A percentile compares a stretch with the other conserved stretches of the same genome.
phyloP scores from a whole-genome alignment of 164 flowering plant species.

The Vitis riparia region DNA sequence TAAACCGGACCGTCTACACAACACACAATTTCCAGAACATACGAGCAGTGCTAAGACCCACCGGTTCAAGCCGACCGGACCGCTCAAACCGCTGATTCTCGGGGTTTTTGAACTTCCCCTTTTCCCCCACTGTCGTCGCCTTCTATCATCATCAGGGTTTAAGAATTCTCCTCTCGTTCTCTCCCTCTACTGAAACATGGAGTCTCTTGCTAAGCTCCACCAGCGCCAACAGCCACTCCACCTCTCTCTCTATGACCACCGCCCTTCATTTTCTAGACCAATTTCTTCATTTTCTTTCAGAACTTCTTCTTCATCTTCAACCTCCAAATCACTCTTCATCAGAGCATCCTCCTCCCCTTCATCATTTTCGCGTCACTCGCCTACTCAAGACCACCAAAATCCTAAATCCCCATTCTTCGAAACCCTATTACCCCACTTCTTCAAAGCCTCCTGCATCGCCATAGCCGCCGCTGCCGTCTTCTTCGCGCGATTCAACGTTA shows the following conservation, averaged over 20 bases:
- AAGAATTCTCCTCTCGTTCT: background rate
- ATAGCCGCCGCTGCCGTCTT: conserved; percentile 49
- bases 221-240: conserved; percentile 25
- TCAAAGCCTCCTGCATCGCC: conserved; percentile 46
- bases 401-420: conserved; percentile 17
- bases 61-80: background rate
- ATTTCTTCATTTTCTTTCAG: conserved; percentile 31
- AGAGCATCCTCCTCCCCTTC: conserved; percentile 22
- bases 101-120: background rate
- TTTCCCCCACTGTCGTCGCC: background rate
- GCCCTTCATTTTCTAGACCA: conserved; percentile 32
- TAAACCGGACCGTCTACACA: no score
- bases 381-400: conserved; percentile 9
- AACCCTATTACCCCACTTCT: conserved; percentile 26
- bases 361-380: conserved; percentile 7
- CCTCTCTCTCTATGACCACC: conserved; percentile 32
- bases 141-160: conserved; percentile 11
- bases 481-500: conserved; percentile 36
- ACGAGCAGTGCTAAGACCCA: background rate
- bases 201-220: conserved; percentile 31
- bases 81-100: background rate
- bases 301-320: conserved; percentile 5
- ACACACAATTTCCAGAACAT: no score
- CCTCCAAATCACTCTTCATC: conserved; percentile 13
- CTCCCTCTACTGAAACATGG: conserved; percentile 29